A percentile compares a stretch with the other conserved stretches of the same genome.
Conservation (phyloP, 140 eudicot species). For the Stevia rebaudiana region DNA sequence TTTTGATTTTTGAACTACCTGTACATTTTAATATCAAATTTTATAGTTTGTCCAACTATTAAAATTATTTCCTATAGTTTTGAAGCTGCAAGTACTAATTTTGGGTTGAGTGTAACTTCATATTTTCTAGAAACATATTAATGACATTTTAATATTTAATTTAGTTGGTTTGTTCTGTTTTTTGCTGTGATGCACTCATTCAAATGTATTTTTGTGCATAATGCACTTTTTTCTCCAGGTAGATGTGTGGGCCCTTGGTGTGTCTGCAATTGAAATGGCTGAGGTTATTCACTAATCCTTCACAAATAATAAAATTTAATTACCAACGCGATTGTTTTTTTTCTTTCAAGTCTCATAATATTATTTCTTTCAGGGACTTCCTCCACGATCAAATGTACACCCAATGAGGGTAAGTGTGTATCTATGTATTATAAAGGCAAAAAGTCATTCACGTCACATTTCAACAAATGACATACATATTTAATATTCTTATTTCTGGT, state of each 20-base stretch:
- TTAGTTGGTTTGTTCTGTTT: constrained; percentile 9
- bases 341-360: constrained; percentile 1
- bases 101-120: background rate
- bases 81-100: constrained; percentile 7
- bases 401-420: constrained; percentile 88
- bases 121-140: constrained; percentile 14
- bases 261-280: constrained; percentile 98
- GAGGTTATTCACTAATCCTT: constrained; percentile 45
- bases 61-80: background rate
- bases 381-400: constrained; percentile 97
- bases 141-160: constrained; percentile 5
- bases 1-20: background rate
- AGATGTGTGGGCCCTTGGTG: constrained; percentile 99
- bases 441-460: background rate
- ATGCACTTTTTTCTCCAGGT: constrained; percentile 46
- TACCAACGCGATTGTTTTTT: background rate
- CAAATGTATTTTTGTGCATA: background rate
- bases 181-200: constrained; percentile 6
- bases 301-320: background rate
- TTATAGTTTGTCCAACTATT: background rate
- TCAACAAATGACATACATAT: constrained; percentile 9
- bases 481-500: constrained; percentile 9
- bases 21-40: background rate
- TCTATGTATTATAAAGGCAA: constrained; percentile 10
- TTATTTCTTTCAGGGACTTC: constrained; percentile 64